These are phyloP conservation scores for Aspergillus sp. DNA, from an alignment of 2,329 filamentous ascomycete genomes.

Conservation along the genomic window DNA sequence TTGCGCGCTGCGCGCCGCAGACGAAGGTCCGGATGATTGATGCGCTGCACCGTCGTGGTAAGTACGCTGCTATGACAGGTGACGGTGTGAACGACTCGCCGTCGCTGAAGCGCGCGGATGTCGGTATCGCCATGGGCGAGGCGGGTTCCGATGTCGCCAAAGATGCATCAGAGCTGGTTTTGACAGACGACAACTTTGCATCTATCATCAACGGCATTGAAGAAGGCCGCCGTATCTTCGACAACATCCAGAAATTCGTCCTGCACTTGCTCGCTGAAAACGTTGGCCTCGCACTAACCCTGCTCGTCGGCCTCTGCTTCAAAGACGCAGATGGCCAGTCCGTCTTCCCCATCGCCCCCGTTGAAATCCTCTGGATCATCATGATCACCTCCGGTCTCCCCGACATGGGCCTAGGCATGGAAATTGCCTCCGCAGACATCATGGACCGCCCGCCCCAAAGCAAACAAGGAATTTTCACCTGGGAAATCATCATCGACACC, in stretches of 20 bases:
- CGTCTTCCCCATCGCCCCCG: conserved; percentile 77
- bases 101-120: conserved; percentile 71
- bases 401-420: conserved; percentile 80
- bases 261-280: conserved; percentile 74
- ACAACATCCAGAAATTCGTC: conserved; percentile 85
- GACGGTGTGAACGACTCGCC: conserved; percentile 86
- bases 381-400: conserved; percentile 85
- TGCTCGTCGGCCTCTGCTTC: conserved; percentile 76
- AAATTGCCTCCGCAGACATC: conserved; percentile 66
- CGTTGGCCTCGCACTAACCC: conserved; percentile 72
- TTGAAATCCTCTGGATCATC: conserved; percentile 91
- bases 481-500: conserved; percentile 72
- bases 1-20: conserved; percentile 53
- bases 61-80: conserved; percentile 81
- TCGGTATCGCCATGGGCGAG: conserved; percentile 80
- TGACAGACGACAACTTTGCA: conserved; percentile 80
- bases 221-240: conserved; percentile 77
- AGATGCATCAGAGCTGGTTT: conserved; percentile 55
- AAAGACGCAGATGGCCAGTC: conserved; percentile 65
- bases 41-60: conserved; percentile 47
- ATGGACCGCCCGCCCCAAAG: conserved; percentile 72
- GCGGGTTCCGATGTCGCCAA: conserved; percentile 81
- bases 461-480: conserved; percentile 66
- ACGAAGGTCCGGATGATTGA: conserved; percentile 85
- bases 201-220: conserved; percentile 78